These are phyloP conservation scores for Xerocomellus amylosporus DNA, from an alignment of 768 basidiomycete genomes.

Conservation along the genomic window DNA sequence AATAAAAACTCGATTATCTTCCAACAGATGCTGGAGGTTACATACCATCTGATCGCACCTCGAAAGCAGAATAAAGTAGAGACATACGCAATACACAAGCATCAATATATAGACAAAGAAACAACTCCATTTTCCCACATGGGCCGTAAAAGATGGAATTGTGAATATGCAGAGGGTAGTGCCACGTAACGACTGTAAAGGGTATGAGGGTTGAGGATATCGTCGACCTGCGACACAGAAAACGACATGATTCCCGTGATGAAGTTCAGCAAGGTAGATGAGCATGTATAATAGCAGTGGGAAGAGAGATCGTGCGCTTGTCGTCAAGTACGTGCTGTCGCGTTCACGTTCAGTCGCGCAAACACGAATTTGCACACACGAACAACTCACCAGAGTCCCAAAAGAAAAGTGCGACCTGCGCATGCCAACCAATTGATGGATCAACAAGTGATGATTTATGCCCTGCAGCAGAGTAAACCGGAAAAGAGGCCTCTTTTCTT, in stretches of 20 bases:
- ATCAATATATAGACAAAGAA: slow-evolving; percentile 28
- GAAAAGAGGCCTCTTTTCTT: slow-evolving; percentile 62
- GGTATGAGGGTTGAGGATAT: slow-evolving; percentile 31
- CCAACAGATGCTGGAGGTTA: slow-evolving; percentile 8
- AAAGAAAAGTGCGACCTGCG: slow-evolving; percentile 30
- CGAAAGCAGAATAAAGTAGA: slow-evolving; percentile 31
- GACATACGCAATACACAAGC: slow-evolving; percentile 30
- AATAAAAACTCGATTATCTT: slow-evolving; percentile 27
- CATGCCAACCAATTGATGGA: slow-evolving; percentile 21
- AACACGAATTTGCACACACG: too few species aligned
- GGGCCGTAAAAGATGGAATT: slow-evolving; percentile 4
- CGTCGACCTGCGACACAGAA: slow-evolving; percentile 32
- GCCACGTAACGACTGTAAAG: slow-evolving; percentile 30
- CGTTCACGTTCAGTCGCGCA: background rate
- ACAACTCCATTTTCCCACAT: slow-evolving; percentile 12
- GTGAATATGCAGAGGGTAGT: slow-evolving; percentile 13
- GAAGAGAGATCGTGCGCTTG: slow-evolving; percentile 31
- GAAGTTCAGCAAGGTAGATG: slow-evolving; percentile 32
- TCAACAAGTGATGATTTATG: slow-evolving; percentile 38
- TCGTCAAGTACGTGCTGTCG: slow-evolving; percentile 30
- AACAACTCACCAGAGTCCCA: slow-evolving; percentile 24
- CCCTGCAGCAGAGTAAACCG: slow-evolving; percentile 67
- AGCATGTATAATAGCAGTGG: slow-evolving; percentile 34
- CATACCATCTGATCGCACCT: slow-evolving; percentile 9
- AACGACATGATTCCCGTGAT: slow-evolving; percentile 26